These are phyloP conservation scores for Nelumbo lutea DNA, from an alignment of 164 flowering plant species.

Conservation along the genomic window DNA sequence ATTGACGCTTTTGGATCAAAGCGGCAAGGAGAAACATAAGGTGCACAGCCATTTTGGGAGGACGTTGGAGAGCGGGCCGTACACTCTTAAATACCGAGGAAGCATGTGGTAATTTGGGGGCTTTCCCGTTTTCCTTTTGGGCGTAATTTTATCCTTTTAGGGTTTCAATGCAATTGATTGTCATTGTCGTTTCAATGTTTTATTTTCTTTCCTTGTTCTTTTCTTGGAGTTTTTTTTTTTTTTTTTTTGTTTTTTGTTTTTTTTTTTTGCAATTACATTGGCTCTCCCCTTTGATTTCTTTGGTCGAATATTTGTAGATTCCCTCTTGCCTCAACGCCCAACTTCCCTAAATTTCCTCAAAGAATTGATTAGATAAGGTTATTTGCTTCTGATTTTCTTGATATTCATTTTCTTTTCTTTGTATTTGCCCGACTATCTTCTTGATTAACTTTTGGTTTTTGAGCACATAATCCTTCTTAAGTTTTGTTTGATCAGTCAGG, in stretches of 20 bases:
- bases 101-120: constrained; percentile 74
- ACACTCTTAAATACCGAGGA: constrained; percentile 80
- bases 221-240: neutral
- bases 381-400: no score
- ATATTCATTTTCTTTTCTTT: neutral
- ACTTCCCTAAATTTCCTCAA: neutral
- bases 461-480: no score
- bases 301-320: neutral
- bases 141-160: neutral
- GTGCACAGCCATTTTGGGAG: constrained; percentile 90
- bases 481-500: no score
- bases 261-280: neutral
- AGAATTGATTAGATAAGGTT: neutral
- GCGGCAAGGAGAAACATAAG: constrained; percentile 81
- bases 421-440: neutral
- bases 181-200: neutral
- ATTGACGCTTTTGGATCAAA: constrained; percentile 82
- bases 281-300: no score
- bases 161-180: neutral
- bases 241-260: neutral
- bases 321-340: neutral
- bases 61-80: constrained; percentile 80
- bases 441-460: neutral
- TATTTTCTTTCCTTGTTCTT: neutral
- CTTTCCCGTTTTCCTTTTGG: neutral